Evolutionary conservation across 2,329 filamentous ascomycete species (phyloP).

Genomic region (Trichophyton mentagrophytes): DNA sequence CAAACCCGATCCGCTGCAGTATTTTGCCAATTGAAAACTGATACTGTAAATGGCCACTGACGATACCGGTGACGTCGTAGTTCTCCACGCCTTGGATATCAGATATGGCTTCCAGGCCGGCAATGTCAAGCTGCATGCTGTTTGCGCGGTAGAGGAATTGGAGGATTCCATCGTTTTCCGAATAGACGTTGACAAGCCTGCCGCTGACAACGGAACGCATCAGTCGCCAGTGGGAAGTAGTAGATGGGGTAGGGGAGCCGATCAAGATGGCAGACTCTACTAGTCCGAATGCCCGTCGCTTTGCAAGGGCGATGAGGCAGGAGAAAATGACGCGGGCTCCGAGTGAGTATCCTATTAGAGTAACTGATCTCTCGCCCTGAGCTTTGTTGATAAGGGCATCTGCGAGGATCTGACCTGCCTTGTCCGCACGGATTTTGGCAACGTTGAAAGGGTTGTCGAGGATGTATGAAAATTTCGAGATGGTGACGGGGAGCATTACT

Average conservation of each 20-base stretch:
- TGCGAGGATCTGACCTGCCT: conserved; percentile 65
- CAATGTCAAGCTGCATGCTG: conserved; percentile 68
- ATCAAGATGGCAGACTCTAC: conserved; percentile 75
- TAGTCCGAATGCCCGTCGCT: conserved; percentile 67
- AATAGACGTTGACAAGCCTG: conserved; percentile 76
- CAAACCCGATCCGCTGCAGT: conserved; percentile 54
- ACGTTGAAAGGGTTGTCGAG: conserved; percentile 75
- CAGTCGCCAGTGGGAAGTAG: conserved; percentile 58
- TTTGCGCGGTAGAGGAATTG: conserved; percentile 78
- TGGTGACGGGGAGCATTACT: conserved; percentile 56
- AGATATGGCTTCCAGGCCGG: conserved; percentile 63
- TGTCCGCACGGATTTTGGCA: conserved; percentile 63
- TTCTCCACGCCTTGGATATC: conserved; percentile 46
- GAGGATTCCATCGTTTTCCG: conserved; percentile 74
- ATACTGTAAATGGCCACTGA: conserved; percentile 59
- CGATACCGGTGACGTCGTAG: conserved; percentile 50
- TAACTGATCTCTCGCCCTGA: conserved; percentile 70
- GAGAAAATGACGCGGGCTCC: conserved; percentile 72
- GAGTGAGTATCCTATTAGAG: conserved; percentile 67
- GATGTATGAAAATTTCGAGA: conserved; percentile 53
- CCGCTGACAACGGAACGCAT: conserved; percentile 69
- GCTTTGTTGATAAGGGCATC: conserved; percentile 71
- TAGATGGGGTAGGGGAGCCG: conserved; percentile 64
- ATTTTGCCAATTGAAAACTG: conserved; percentile 54
- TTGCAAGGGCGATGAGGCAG: conserved; percentile 63